A percentile compares a stretch with the other conserved stretches of the same genome.
Conservation (phyloP, 2,329 filamentous ascomycete genomes). For the Emmonsia crescens region DNA sequence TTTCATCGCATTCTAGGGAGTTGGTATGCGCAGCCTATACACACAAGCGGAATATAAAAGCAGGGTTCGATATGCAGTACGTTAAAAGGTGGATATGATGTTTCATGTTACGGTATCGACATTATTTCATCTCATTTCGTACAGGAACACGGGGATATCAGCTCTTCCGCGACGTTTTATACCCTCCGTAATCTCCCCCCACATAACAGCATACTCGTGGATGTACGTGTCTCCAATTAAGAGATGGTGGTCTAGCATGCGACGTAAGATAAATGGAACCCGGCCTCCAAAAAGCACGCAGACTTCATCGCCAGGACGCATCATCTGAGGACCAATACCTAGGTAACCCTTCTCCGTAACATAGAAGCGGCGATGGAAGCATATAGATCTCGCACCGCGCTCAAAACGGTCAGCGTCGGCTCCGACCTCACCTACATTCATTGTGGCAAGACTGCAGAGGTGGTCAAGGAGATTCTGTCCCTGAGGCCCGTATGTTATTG, state of each 20-base stretch:
- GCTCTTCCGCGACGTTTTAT: neutral
- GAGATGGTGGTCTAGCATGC: neutral
- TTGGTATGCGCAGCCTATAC: no score
- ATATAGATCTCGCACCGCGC: neutral
- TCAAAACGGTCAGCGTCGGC: conserved; percentile 1
- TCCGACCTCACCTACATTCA: neutral
- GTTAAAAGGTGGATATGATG: no score
- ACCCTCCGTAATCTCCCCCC: conserved; percentile 2
- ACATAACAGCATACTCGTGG: conserved; percentile 4
- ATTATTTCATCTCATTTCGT: neutral
- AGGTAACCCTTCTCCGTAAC: conserved; percentile 5
- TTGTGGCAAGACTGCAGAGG: neutral
- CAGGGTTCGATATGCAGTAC: no score
- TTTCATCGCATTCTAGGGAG: neutral
- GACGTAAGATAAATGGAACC: conserved; percentile 6
- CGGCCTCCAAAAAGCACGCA: conserved; percentile 7
- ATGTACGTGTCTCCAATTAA: conserved; percentile 6
- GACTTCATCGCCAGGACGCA: conserved; percentile 4
- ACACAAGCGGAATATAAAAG: no score
- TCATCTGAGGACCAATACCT: conserved; percentile 5
- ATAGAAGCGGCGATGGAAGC: conserved; percentile 2
- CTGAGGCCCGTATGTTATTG: conserved; percentile 2
- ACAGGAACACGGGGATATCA: neutral
- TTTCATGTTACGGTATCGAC: neutral
- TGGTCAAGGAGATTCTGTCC: neutral